Conservation (phyloP, 2,329 filamentous ascomycete species). For the Exophiala oligosperma region DNA sequence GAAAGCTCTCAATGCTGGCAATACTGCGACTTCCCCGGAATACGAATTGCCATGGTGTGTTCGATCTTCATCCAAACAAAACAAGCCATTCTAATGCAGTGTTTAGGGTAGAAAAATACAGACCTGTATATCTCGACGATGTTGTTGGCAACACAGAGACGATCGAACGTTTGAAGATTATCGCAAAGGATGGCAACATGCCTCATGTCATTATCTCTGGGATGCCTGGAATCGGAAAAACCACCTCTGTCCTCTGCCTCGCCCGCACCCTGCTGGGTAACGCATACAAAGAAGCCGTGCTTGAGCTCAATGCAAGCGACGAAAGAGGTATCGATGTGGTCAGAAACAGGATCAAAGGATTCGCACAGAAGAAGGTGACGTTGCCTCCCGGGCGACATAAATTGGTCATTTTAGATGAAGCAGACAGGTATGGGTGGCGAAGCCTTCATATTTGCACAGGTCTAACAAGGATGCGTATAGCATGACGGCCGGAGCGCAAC, state of each 20-base stretch:
- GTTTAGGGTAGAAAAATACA: conserved; percentile 93
- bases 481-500: conserved; percentile 96
- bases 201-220: conserved; percentile 99
- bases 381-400: conserved; percentile 89
- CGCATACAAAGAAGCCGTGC: conserved; percentile 93
- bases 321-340: conserved; percentile 98
- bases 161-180: conserved; percentile 95
- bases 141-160: conserved; percentile 98
- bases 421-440: conserved; percentile 63
- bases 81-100: background rate
- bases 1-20: conserved; percentile 42
- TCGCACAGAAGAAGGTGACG: conserved; percentile 98
- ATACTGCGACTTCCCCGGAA: conserved; percentile 40
- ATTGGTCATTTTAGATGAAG: conserved; percentile 95
- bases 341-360: conserved; percentile 94
- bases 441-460: conserved; percentile 4
- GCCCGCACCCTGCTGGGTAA: conserved; percentile 89
- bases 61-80: background rate
- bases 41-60: conserved; percentile 52
- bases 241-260: conserved; percentile 89
- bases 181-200: conserved; percentile 98
- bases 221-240: conserved; percentile 99
- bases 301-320: conserved; percentile 95
- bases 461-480: conserved; percentile 37
- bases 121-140: conserved; percentile 91